These are phyloP conservation scores for Dothideomycetidae sp. DNA, from an alignment of 2,329 filamentous ascomycete species.

Conservation along the genomic window DNA sequence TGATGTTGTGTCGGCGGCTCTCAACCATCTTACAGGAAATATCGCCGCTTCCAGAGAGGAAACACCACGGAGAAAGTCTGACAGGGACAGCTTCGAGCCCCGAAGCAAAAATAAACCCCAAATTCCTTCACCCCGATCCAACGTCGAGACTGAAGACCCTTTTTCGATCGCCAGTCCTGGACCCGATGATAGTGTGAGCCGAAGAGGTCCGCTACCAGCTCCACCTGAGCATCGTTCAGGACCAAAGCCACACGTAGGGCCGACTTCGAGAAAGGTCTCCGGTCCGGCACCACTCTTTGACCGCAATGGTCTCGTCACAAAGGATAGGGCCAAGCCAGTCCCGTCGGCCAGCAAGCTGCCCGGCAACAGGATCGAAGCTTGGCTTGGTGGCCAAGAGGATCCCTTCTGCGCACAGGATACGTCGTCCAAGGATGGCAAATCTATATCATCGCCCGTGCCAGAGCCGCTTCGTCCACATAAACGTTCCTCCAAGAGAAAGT, in stretches of 20 bases:
- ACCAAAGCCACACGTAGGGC: not conserved
- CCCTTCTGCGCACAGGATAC: slow-evolving; percentile 17
- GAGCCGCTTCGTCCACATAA: slow-evolving; percentile 16
- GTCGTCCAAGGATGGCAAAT: slow-evolving; percentile 1
- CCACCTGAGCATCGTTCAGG: not conserved
- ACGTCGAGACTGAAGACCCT: slow-evolving; percentile 7
- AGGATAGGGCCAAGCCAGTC: not conserved
- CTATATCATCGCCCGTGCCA: slow-evolving; percentile 19
- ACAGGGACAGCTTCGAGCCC: slow-evolving; percentile 5
- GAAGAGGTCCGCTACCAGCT: slow-evolving; percentile 21
- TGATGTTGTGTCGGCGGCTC: slow-evolving; percentile 2
- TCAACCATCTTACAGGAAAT: not conserved
- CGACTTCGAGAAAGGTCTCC: slow-evolving; percentile 18
- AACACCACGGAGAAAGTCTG: slow-evolving; percentile 1
- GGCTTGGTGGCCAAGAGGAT: slow-evolving; percentile 32
- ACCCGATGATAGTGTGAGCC: slow-evolving; percentile 14
- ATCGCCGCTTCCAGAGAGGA: not conserved
- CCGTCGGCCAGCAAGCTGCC: slow-evolving; percentile 30
- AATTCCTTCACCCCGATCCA: slow-evolving; percentile 7
- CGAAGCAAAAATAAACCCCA: slow-evolving; percentile 1
- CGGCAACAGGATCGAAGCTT: slow-evolving; percentile 44
- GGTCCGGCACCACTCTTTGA: slow-evolving; percentile 13
- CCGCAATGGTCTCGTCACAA: not conserved
- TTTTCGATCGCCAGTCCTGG: slow-evolving; percentile 7
- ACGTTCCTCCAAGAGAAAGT: slow-evolving; percentile 13